Conservation (phyloP, 2,329 filamentous ascomycete species). For the Plenodomus lindquistii region DNA sequence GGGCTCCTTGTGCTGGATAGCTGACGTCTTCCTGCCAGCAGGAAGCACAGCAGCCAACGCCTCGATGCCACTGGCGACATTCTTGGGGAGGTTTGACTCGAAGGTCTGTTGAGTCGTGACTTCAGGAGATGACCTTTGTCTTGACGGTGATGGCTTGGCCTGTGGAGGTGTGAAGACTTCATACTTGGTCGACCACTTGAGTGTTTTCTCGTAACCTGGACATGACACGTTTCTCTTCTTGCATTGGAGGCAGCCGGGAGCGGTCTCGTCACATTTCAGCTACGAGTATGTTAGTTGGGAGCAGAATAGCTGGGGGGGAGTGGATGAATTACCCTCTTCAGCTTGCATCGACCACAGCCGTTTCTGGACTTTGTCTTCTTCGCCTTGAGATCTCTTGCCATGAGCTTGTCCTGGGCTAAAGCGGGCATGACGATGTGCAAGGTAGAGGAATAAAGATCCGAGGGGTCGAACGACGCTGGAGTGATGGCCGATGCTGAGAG, state of each 20-base stretch:
- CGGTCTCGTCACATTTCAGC: slow-evolving; percentile 52
- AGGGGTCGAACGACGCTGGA: slow-evolving; percentile 23
- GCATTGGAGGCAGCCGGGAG: slow-evolving; percentile 50
- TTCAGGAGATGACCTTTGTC: background rate
- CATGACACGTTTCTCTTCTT: slow-evolving; percentile 49
- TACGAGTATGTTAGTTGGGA: slow-evolving; percentile 25
- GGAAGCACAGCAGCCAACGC: slow-evolving; percentile 44
- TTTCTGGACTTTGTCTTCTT: slow-evolving; percentile 45
- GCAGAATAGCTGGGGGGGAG: background rate
- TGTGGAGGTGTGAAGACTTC: slow-evolving; percentile 47
- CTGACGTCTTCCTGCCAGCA: slow-evolving; percentile 28
- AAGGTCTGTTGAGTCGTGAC: background rate
- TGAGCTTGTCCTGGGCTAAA: slow-evolving; percentile 30
- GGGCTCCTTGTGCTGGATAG: slow-evolving; percentile 14
- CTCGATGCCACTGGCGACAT: slow-evolving; percentile 40
- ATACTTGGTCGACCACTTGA: slow-evolving; percentile 56
- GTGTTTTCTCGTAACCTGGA: slow-evolving; percentile 52
- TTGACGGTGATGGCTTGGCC: slow-evolving; percentile 8
- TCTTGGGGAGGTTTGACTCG: slow-evolving; percentile 26
- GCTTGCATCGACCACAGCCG: slow-evolving; percentile 41
- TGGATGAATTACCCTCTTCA: slow-evolving; percentile 34
- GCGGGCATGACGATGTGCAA: slow-evolving; percentile 31
- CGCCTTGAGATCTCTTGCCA: slow-evolving; percentile 30
- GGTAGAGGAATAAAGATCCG: slow-evolving; percentile 9
- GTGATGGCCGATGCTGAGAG: slow-evolving; percentile 17